These are phyloP conservation scores for Beauveria scarabaeidicola DNA, from an alignment of 2,329 filamentous ascomycete genomes.

Conservation along the genomic window DNA sequence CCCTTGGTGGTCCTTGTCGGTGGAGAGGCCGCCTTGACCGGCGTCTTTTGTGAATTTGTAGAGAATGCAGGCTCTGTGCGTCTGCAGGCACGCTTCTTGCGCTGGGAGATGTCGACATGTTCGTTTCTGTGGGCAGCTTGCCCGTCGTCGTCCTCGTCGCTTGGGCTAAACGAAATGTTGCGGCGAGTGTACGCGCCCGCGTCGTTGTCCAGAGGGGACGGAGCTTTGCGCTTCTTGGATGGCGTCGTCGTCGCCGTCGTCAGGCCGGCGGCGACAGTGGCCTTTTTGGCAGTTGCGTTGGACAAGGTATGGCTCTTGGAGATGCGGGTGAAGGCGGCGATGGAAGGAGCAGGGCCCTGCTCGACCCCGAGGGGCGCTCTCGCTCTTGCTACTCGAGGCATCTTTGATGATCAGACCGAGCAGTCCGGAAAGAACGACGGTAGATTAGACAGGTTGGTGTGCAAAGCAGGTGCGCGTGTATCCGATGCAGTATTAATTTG, in stretches of 20 bases:
- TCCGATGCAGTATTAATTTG: neutral
- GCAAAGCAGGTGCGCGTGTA: neutral
- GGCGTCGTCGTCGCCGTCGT: neutral
- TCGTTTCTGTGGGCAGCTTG: neutral
- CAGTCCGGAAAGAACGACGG: neutral
- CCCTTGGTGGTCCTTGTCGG: constrained; percentile 17
- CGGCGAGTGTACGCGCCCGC: neutral
- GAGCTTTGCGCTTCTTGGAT: constrained; percentile 8
- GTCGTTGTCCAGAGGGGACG: neutral
- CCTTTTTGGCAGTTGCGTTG: constrained; percentile 12
- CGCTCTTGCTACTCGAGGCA: constrained; percentile 21
- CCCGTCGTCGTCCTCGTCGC: constrained; percentile 3
- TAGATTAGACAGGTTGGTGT: neutral
- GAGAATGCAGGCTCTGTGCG: neutral
- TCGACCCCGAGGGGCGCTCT: constrained; percentile 16
- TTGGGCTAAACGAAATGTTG: constrained; percentile 6
- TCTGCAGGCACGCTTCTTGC: constrained; percentile 7
- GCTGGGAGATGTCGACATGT: neutral
- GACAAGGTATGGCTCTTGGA: constrained; percentile 31
- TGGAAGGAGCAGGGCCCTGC: constrained; percentile 20
- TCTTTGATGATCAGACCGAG: constrained; percentile 11
- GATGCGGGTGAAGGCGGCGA: constrained; percentile 38
- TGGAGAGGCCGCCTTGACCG: neutral
- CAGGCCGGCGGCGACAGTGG: neutral
- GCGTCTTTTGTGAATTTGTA: neutral